phyloP scores from a whole-genome alignment of 2,329 filamentous ascomycete species.

The Fusarium brachygibbosum region DNA sequence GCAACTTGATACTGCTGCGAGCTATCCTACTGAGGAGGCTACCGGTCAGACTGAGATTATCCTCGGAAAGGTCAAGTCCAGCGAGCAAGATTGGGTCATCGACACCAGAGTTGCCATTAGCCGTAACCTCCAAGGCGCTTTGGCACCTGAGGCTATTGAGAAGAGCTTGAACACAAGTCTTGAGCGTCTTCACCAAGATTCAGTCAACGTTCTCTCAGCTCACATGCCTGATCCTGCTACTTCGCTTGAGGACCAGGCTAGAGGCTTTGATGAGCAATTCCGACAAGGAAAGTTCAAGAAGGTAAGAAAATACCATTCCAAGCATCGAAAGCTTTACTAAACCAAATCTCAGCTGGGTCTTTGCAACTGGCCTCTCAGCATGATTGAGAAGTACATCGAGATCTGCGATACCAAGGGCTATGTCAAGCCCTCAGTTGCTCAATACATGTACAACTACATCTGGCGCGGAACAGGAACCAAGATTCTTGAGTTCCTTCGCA shows the following conservation, averaged over 20 bases:
- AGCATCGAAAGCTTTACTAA: neutral
- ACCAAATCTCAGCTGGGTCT: neutral
- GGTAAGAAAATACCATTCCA: rapidly evolving
- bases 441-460: slow-evolving; percentile 2
- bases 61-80: neutral
- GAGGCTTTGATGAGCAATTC: neutral
- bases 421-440: neutral
- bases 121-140: neutral
- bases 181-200: neutral
- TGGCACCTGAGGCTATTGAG: neutral
- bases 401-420: neutral
- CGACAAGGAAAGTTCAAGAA: neutral
- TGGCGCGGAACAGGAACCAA: neutral
- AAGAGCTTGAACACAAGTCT: slow-evolving; percentile 1
- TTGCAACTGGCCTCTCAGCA: slow-evolving; percentile 5
- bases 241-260: neutral
- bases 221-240: neutral
- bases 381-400: slow-evolving; percentile 1
- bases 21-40: neutral
- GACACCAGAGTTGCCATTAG: neutral
- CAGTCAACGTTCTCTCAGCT: neutral
- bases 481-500: neutral
- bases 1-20: neutral
- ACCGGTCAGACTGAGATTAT: neutral
- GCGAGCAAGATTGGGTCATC: neutral